These are phyloP conservation scores for Nicotiana sylvestris DNA, from an alignment of 257 asterid species.

Conservation along the genomic window DNA sequence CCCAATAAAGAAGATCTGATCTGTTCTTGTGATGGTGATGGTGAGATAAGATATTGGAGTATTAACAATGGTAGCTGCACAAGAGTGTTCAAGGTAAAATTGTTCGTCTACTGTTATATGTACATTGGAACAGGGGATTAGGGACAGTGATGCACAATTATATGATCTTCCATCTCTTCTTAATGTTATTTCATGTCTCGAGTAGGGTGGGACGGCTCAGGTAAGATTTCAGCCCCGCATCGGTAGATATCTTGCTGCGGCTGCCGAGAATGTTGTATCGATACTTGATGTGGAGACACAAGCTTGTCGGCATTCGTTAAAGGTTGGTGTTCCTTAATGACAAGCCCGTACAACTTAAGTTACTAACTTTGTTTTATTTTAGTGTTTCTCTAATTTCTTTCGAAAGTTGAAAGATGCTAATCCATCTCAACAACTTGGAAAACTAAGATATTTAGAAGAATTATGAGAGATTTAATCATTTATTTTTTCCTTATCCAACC, in stretches of 20 bases:
- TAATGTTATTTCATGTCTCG: slow-evolving; percentile 17
- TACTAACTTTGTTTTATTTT: not conserved
- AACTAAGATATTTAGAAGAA: not conserved
- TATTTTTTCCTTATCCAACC: not conserved
- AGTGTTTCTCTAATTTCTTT: not conserved
- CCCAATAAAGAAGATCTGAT: slow-evolving; percentile 93
- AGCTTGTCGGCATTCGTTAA: slow-evolving; percentile 67
- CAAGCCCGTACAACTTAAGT: not conserved
- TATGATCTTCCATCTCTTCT: slow-evolving; percentile 2
- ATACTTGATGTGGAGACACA: slow-evolving; percentile 80
- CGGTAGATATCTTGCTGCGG: slow-evolving; percentile 94
- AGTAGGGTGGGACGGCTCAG: slow-evolving; percentile 80
- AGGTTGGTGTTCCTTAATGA: slow-evolving; percentile 41
- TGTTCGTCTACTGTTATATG: not conserved
- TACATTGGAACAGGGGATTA: not conserved
- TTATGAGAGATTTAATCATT: not conserved
- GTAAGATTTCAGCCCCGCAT: slow-evolving; percentile 93
- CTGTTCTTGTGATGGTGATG: slow-evolving; percentile 93
- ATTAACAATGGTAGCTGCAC: slow-evolving; percentile 66
- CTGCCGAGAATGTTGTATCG: slow-evolving; percentile 83
- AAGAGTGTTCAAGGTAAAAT: slow-evolving; percentile 66
- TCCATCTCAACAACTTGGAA: not conserved
- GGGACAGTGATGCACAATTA: slow-evolving; percentile 2
- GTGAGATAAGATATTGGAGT: slow-evolving; percentile 93
- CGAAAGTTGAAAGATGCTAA: not conserved